Evolutionary conservation across 352 stramenopile genomes (phyloP).

Genomic region (Hyaloperonospora brassicae): DNA sequence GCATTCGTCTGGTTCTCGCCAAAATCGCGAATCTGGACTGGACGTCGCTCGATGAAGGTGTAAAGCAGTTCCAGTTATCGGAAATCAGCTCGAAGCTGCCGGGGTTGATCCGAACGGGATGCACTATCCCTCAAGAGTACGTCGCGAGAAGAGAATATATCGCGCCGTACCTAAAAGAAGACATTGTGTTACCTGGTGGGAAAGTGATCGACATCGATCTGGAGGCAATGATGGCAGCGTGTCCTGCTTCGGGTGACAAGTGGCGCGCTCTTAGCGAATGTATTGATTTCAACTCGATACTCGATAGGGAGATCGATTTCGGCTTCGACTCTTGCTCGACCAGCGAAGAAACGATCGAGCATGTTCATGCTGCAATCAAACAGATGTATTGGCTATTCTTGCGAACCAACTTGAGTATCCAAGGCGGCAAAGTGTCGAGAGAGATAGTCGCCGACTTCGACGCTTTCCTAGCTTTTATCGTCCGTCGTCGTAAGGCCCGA

Average conservation of each 20-base stretch:
- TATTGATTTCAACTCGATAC: slow-evolving; percentile 23
- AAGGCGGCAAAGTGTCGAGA: slow-evolving; percentile 16
- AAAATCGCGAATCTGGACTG: slow-evolving; percentile 80
- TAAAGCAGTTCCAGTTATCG: slow-evolving; percentile 42
- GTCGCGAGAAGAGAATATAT: slow-evolving; percentile 14
- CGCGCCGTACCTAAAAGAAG: slow-evolving; percentile 20
- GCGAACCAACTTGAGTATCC: slow-evolving; percentile 4
- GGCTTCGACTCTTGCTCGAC: slow-evolving; percentile 22
- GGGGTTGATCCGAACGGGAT: slow-evolving; percentile 39
- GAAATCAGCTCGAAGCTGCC: slow-evolving; percentile 43
- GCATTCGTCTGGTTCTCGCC: slow-evolving; percentile 55
- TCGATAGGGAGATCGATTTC: slow-evolving; percentile 44
- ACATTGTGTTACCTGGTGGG: slow-evolving; percentile 14
- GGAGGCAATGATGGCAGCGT: slow-evolving; percentile 21
- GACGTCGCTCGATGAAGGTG: slow-evolving; percentile 64
- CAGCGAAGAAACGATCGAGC: slow-evolving; percentile 9
- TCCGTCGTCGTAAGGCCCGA: slow-evolving; percentile 46
- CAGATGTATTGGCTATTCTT: slow-evolving; percentile 30
- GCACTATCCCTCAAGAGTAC: slow-evolving; percentile 24
- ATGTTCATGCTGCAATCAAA: slow-evolving; percentile 22
- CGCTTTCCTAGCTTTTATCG: slow-evolving; percentile 42
- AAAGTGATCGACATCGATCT: slow-evolving; percentile 28
- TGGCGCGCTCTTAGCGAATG: slow-evolving; percentile 23
- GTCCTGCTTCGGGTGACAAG: slow-evolving; percentile 27
- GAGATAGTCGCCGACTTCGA: slow-evolving; percentile 43